Evolutionary conservation across 768 basidiomycete genomes (phyloP).

Genomic region (Amanita rubescens): DNA sequence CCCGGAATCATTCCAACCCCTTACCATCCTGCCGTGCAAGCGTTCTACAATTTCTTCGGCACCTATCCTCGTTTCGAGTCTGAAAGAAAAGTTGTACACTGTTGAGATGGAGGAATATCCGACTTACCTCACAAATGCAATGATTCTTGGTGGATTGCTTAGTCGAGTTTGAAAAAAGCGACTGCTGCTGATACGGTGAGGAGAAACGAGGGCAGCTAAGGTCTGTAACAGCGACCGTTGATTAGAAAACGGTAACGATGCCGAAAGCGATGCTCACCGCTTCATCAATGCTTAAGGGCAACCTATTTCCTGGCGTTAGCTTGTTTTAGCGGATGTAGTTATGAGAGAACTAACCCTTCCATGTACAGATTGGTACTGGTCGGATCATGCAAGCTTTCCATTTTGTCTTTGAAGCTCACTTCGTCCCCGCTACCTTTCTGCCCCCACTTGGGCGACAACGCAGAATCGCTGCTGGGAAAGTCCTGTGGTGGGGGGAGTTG

Average conservation of each 20-base stretch:
- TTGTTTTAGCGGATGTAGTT: neutral
- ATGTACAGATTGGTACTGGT: constrained; percentile 74
- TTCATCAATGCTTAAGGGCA: constrained; percentile 66
- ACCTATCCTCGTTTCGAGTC: constrained; percentile 62
- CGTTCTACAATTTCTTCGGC: constrained; percentile 75
- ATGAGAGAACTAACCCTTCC: constrained; percentile 45
- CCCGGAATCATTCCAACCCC: constrained; percentile 71
- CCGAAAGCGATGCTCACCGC: constrained; percentile 30
- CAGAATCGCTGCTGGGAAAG: neutral
- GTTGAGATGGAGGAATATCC: constrained; percentile 1
- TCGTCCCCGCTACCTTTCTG: constrained; percentile 17
- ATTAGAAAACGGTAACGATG: neutral
- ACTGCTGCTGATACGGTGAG: constrained; percentile 66
- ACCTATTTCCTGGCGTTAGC: constrained; percentile 24
- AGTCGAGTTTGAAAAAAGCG: constrained; percentile 76
- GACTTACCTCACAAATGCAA: constrained; percentile 71
- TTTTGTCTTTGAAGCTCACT: constrained; percentile 64
- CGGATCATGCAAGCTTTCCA: constrained; percentile 65
- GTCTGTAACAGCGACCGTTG: constrained; percentile 32
- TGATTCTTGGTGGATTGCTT: constrained; percentile 70
- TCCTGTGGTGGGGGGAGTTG: constrained; percentile 21
- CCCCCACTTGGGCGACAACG: constrained; percentile 13
- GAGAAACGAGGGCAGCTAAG: constrained; percentile 56
- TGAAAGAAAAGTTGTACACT: constrained; percentile 19
- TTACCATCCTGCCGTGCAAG: constrained; percentile 72